Base-by-base conservation (phyloP, 768 basidiomycete species). In the Tricholoma matsutake region DNA sequence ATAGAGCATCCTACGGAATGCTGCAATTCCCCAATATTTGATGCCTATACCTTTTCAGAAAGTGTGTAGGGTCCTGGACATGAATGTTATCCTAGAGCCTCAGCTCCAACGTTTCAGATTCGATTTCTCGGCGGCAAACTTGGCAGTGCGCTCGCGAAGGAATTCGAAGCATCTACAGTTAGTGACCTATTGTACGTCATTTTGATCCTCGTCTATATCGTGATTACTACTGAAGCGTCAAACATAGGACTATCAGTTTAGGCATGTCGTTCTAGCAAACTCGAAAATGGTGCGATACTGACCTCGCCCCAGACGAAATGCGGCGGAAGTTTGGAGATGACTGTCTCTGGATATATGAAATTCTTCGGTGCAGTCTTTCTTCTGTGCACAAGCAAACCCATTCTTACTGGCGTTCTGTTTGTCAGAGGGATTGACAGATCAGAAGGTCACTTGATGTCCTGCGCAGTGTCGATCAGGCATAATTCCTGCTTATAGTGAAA, bases 51-150 rank as follows among this genome's bases (percentile, higher is more conserved):
- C 83, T n/a, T 98, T 98, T 68, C 92, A 92, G 63, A 94, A 94
- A 81, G 91, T 87, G 62, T 49, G 69, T 31, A 32, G n/a, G 22
- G 14, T 57, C 29, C 4, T 53, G 8, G n/a, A 32, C 16, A 32
- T n/a, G 29, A 22, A 49, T 14, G 22, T 45, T 35, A 54, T 41
- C 34, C 34, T 20, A 45, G 43, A 41, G 34, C 51, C 13, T 53
- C 29, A 6, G 39, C 58, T 58, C 39, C 39, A 22, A 20, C 41
- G 13, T 25, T 18, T 13, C 25, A 95, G 93, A 98, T 99, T 69
- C 85, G 97, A 10, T 93, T 92, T 66, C 78, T 99, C 0, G 97
- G 97, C 2, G 97, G 97, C 14, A 99, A 98, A 73, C 83, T 98
- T 1, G 97, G 97, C 1, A 82, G 86, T 56, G 88, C 92, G 2